Evolutionary conservation across 2,329 filamentous ascomycete species (phyloP).

Genomic region (Ophiosphaerella korrae): DNA sequence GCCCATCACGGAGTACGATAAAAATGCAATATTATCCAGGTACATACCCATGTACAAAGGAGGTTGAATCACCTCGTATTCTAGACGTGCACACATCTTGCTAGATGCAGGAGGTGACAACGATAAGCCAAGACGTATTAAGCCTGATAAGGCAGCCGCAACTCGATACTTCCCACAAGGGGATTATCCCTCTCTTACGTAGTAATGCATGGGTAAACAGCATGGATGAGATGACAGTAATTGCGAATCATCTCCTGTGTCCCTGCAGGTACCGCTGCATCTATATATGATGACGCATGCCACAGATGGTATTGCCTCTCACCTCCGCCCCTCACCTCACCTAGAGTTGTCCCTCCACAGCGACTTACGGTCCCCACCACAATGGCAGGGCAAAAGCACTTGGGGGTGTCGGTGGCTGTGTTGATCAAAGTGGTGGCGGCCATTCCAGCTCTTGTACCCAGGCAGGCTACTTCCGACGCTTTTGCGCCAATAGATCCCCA

Average conservation of each 20-base stretch:
- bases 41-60: neutral
- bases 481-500: constrained; percentile 59
- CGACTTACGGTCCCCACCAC: neutral
- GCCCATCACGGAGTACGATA: too few relatives aligned
- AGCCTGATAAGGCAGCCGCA: constrained; percentile 2
- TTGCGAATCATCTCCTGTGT: too few relatives aligned
- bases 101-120: constrained; percentile 8
- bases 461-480: constrained; percentile 41
- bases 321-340: neutral
- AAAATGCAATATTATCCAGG: neutral
- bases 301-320: neutral
- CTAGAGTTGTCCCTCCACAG: too few relatives aligned
- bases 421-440: constrained; percentile 21
- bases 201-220: neutral
- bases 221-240: too few relatives aligned
- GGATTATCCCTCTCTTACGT: constrained; percentile 6
- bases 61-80: too few relatives aligned
- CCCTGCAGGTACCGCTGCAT: too few relatives aligned
- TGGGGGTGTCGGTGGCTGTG: constrained; percentile 16
- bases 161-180: neutral
- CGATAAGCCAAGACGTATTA: constrained; percentile 9
- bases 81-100: neutral
- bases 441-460: constrained; percentile 21
- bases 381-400: constrained; percentile 12
- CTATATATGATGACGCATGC: too few relatives aligned